Evolutionary conservation across 2,329 filamentous ascomycete genomes (phyloP).

Genomic region (Ophiostoma perfectum): DNA sequence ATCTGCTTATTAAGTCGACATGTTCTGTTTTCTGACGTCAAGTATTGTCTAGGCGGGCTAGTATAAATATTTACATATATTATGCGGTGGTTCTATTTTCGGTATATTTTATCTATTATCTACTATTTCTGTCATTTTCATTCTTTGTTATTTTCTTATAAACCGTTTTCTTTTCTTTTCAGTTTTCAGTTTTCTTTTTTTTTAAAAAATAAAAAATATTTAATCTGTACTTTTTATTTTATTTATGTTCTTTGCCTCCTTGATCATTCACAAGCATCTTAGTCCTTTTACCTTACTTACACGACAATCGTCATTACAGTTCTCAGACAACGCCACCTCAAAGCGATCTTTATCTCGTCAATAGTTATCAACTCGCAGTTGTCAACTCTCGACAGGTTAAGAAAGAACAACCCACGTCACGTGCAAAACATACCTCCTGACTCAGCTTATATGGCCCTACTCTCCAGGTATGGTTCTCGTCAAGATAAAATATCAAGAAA

Average conservation of each 20-base stretch:
- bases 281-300: not conserved
- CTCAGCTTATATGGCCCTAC: no score
- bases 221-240: not conserved
- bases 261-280: not conserved
- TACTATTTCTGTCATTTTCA: no score
- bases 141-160: no score
- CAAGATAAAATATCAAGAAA: no score
- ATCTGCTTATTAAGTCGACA: no score
- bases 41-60: no score
- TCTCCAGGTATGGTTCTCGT: no score
- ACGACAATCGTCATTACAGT: not conserved
- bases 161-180: not conserved
- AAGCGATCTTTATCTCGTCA: not conserved
- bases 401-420: not conserved
- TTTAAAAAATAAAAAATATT: not conserved
- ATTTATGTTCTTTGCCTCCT: not conserved
- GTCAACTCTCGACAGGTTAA: not conserved
- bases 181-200: not conserved
- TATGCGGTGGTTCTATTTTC: no score
- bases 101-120: no score
- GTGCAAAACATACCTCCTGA: not conserved
- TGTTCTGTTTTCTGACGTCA: no score
- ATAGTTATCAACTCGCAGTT: not conserved
- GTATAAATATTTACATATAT: no score
- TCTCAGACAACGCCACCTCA: not conserved